Base-by-base conservation (phyloP, 2,329 filamentous ascomycete genomes). In the Neurospora sp. region DNA sequence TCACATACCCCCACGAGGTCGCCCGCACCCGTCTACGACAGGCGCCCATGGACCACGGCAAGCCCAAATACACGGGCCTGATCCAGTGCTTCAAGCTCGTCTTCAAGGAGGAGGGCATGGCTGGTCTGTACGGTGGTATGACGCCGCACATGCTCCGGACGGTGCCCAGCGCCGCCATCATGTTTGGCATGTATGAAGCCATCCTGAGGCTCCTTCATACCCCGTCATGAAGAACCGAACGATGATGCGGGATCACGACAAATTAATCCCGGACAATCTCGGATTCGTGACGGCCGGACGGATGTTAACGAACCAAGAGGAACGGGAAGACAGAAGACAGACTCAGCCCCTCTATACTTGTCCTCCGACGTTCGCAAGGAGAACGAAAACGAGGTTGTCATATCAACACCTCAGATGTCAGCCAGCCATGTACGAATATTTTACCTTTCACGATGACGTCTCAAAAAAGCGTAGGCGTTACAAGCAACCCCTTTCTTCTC, bases 1-100 rank as follows among this genome's bases (percentile, higher is more conserved):
- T 93, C 73, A 95, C 94, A 23, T 98, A 97, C 82, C 95, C 95
- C 1, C 95, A 97, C 77, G 95, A 98, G 85, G 91, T 94, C 67
- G 91, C 93, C 0, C 87, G 94, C 72, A 97, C 94, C 17, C 86
- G 94, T 70, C 83, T 97, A 76, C 88, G 95, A 76, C 93, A 96
- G 80, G 93, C 91, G 0, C 94, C 95, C n/a, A 84, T 86, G 79
- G 87, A 85, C 72, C 86, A 87, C 74, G 91, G 91, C 2, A 84
- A 86, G 28, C 87, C 90, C 73, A 97, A 97, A 79, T 98, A 98
- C 79, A 96, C 91, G 0, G 93, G 94, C 3, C 84, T 98, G 33
- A 82, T 92, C 8, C 94, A 97, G 79, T 97, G 93, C 82, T 97
- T 97, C 84, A 89, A 89, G 78, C 86, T 93, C 19, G 91, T 97